phyloP scores from a whole-genome alignment of 2,329 filamentous ascomycete genomes.

The Claviceps capensis region DNA sequence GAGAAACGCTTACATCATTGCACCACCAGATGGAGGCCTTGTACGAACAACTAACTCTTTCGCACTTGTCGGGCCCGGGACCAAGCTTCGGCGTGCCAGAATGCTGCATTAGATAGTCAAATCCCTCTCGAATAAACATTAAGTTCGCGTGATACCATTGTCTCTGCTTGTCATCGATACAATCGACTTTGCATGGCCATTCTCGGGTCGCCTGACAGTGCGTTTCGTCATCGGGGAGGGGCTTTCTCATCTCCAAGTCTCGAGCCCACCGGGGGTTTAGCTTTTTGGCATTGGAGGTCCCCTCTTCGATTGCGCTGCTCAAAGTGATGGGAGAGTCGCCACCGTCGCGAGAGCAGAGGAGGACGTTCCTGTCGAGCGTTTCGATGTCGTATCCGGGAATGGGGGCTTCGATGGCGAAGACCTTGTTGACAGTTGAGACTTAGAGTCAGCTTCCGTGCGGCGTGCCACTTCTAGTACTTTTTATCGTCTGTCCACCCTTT shows the following conservation, averaged over 20 bases:
- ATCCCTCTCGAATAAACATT: background rate
- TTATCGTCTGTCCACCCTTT: background rate
- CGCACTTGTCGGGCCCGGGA: background rate
- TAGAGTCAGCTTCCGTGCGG: background rate
- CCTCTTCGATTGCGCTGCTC: background rate
- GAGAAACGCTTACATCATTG: slow-evolving; percentile 1
- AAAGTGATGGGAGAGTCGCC: background rate
- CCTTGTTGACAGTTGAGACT: background rate
- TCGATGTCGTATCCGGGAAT: background rate
- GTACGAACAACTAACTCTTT: background rate
- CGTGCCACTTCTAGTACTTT: background rate
- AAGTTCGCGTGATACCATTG: background rate
- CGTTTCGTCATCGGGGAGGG: background rate
- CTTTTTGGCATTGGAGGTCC: background rate
- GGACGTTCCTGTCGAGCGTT: background rate
- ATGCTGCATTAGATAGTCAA: background rate
- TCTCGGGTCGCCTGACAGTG: background rate
- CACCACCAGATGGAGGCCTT: slow-evolving; percentile 1
- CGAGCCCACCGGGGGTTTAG: background rate
- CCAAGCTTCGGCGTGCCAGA: background rate
- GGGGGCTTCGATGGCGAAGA: background rate
- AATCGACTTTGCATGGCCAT: background rate
- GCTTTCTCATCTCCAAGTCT: background rate
- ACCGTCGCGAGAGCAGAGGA: background rate
- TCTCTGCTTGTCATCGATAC: background rate